Base-by-base conservation (phyloP, 768 basidiomycete species). In the Boletus bicolor region DNA sequence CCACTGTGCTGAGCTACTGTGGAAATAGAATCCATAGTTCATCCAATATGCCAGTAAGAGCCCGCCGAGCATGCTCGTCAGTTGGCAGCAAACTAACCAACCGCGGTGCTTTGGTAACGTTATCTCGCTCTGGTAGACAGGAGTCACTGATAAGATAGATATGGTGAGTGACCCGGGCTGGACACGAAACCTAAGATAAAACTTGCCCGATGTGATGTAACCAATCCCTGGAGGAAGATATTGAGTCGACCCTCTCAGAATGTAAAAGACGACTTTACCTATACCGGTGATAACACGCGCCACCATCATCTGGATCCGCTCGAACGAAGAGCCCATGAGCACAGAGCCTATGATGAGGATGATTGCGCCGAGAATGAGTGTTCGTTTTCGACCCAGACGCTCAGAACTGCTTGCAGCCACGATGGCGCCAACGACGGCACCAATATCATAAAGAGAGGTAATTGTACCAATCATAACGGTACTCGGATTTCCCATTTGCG, bases 371-470 rank as follows among this genome's bases (percentile, higher is more conserved):
- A 60, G 32, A 37, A 60, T 43, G 12, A 60, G 58, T 4, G 59
- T 60, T 28, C 36, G 36, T 14, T 55, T 60, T 43, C 58, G 53
- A 21, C 59, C 58, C 32, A 61, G 44, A 34, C 50, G 53, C 32
- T 60, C 59, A 4, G 59, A 55, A 12, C 39, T 61, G 47, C 45
- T 52, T 26, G 59, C 59, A n/a, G 58, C 59, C 26, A 34, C 37
- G 24, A 61, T 55, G 15, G 59, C 58, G 15, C 59, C 59, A 12
- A 60, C 10, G 9, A 24, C n/a, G 36, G 59, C 59, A 44, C 59
- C 59, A 24, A 60, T 60, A 39, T 60, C 58, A 28, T 60, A 60
- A 14, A 60, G 49, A n/a, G 59, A 60, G 1, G 59, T 60, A 12
- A 60, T 55, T 4, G 60, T 61, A 15, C 60, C 59, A 19, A 61